phyloP scores from a whole-genome alignment of 2,329 filamentous ascomycete species.

The Achaetomium macrosporum region DNA sequence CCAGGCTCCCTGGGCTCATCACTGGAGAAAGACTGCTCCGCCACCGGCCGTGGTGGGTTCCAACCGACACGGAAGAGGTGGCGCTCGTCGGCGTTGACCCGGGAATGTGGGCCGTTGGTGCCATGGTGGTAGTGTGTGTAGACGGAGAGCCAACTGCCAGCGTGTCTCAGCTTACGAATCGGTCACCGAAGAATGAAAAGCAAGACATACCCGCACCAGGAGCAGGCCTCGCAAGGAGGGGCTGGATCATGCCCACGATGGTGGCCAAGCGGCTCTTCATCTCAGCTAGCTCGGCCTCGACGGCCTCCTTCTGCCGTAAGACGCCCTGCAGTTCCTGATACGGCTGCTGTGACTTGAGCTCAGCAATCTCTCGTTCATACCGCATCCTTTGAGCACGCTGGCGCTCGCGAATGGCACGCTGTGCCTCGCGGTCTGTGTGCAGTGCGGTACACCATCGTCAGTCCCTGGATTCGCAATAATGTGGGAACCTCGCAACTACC shows the following conservation, averaged over 20 bases:
- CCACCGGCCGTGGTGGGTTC: slow-evolving; percentile 18
- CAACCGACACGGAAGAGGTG: slow-evolving; percentile 17
- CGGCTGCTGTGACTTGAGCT: slow-evolving; percentile 73
- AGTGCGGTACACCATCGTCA: neutral
- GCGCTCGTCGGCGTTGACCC: slow-evolving; percentile 15
- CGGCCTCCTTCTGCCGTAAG: slow-evolving; percentile 67
- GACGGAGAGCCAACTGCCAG: slow-evolving; percentile 29
- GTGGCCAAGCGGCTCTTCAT: slow-evolving; percentile 63
- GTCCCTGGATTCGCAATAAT: neutral
- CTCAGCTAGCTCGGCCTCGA: slow-evolving; percentile 74
- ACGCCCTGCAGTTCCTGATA: slow-evolving; percentile 77
- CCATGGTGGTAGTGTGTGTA: slow-evolving; percentile 25
- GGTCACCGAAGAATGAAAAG: neutral
- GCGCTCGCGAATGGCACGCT: slow-evolving; percentile 76
- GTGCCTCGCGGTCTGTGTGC: slow-evolving; percentile 68
- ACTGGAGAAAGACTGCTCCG: slow-evolving; percentile 17
- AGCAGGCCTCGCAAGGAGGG: slow-evolving; percentile 39
- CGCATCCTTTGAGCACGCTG: slow-evolving; percentile 74
- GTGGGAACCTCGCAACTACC: neutral
- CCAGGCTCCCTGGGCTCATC: slow-evolving; percentile 6
- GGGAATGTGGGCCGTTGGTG: slow-evolving; percentile 9
- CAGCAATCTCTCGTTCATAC: slow-evolving; percentile 65
- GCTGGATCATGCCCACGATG: slow-evolving; percentile 59
- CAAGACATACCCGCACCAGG: slow-evolving; percentile 12
- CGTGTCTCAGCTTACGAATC: slow-evolving; percentile 2